Conservation (phyloP, 352 stramenopile species). For the Phytophthora sp. region DNA sequence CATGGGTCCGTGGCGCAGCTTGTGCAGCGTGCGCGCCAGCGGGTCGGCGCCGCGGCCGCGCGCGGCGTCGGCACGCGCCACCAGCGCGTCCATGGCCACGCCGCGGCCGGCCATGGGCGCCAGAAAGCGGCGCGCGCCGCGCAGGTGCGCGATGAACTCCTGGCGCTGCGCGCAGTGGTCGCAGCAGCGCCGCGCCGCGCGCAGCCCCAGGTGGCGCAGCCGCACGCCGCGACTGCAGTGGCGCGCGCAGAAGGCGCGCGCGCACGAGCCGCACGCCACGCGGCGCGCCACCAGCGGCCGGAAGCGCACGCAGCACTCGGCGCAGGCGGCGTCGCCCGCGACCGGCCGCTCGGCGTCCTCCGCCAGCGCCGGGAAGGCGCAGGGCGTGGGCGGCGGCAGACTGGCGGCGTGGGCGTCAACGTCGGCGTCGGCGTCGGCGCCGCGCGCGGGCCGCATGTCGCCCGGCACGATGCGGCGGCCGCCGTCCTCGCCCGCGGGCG, state of each 20-base stretch:
- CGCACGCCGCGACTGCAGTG: slow-evolving; percentile 63
- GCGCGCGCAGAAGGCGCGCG: slow-evolving; percentile 58
- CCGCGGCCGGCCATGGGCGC: slow-evolving; percentile 36
- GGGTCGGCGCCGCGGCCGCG: slow-evolving; percentile 3
- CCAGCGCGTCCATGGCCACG: slow-evolving; percentile 37
- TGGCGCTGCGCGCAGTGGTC: slow-evolving; percentile 57
- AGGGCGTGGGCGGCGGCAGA: slow-evolving; percentile 23
- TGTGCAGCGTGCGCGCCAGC: slow-evolving; percentile 52
- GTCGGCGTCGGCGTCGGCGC: neutral
- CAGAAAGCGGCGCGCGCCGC: slow-evolving; percentile 40
- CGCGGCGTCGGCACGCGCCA: slow-evolving; percentile 30
- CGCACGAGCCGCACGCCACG: slow-evolving; percentile 68
- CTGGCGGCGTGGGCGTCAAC: neutral
- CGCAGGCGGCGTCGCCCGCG: slow-evolving; percentile 44
- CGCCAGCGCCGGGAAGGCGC: slow-evolving; percentile 17
- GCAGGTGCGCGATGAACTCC: slow-evolving; percentile 62
- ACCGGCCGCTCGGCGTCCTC: neutral
- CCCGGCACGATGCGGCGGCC: slow-evolving; percentile 58
- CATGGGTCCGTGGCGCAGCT: slow-evolving; percentile 62
- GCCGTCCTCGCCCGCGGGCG: slow-evolving; percentile 28
- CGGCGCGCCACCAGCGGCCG: slow-evolving; percentile 48
- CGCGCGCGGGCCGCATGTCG: slow-evolving; percentile 54
- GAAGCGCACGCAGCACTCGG: slow-evolving; percentile 62
- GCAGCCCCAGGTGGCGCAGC: slow-evolving; percentile 48
- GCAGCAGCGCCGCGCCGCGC: slow-evolving; percentile 51